Percentiles rank a stretch among this genome's conserved stretches.
Conservation (phyloP, 73 alveolate species). For the Paramecium caudatum region DNA sequence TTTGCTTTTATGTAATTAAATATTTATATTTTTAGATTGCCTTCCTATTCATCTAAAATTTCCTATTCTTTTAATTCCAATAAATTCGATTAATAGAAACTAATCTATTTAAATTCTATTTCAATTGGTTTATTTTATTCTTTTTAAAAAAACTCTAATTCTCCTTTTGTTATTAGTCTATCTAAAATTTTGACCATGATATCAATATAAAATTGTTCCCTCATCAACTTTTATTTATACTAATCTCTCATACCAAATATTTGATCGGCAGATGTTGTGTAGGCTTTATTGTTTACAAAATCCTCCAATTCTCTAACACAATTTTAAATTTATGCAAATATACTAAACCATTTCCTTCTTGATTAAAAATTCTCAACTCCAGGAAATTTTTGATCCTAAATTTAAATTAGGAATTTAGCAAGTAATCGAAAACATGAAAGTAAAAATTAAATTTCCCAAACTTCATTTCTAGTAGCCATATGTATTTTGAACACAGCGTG, state of each 20-base stretch:
- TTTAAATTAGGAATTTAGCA: conserved; percentile 63
- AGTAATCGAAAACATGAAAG: conserved; percentile 45
- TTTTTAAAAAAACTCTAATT: conserved; percentile 67
- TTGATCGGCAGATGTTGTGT: conserved; percentile 66
- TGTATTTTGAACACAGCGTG: conserved; percentile 72
- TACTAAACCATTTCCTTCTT: background rate
- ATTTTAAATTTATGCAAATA: conserved; percentile 18
- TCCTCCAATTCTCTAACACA: conserved; percentile 61
- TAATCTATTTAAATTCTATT: background rate
- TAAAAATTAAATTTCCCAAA: conserved; percentile 75
- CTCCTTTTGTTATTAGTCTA: conserved; percentile 69
- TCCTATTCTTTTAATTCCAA: background rate
- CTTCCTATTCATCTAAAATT: background rate
- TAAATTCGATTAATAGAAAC: background rate
- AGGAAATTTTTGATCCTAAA: conserved; percentile 24
- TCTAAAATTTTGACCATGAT: conserved; percentile 57
- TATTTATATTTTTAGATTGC: background rate
- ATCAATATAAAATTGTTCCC: conserved; percentile 76
- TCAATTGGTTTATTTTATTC: background rate
- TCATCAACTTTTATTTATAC: conserved; percentile 70
- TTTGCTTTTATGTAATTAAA: conserved; percentile 43
- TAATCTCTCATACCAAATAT: conserved; percentile 55
- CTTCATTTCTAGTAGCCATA: conserved; percentile 74
- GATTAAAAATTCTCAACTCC: conserved; percentile 50
- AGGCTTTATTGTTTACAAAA: conserved; percentile 60